Base-by-base conservation (phyloP, 2,329 filamentous ascomycete species). In the Herpomyces periplanetae region DNA sequence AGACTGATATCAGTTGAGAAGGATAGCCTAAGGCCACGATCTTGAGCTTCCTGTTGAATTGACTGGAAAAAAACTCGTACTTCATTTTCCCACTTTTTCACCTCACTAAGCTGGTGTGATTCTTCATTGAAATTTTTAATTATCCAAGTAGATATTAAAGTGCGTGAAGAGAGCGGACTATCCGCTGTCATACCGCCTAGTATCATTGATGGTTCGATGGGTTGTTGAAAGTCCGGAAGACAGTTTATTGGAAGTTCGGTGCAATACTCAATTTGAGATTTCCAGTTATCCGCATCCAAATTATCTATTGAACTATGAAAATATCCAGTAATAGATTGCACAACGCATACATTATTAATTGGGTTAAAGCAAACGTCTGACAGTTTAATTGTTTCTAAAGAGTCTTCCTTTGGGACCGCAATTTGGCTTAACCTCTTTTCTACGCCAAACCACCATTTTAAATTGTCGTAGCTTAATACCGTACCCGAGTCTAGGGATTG, bases 1-100 rank as follows among this genome's bases (percentile, higher is more conserved):
- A 96, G 44, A 36, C 73, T 88, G 37, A 75, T 66, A 40, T 96
- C 80, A 0, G 80, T 85, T 19, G 59, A 85, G 47, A 91, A 96
- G 4, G 73, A 91, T 13, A 96, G 43, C 9, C 80, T 53, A 5
- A 96, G 49, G 1, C 73, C 73, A 18, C 65, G 57, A 9, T 60
- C 47, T 3, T 39, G 39, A 4, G 80, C 84, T 38, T 96, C 71
- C 7, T 51, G 42, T 35, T 87, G 69, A 1, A 71, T 55, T n/a
- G 56, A 50, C 9, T 71, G 43, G 5, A 96, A 46, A 5, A 62
- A 50, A 21, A 55, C 44, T 31, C 63, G 68, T 21, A 91, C 45
- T 9, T 57, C 59, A 25, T 57, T 49, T 34, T 96, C 80, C 61
- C 71, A 96, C 29, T 87, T 68, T 42, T 75, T 66, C 3, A 73